Percentiles rank a stretch among this genome's conserved stretches.
Conservation (phyloP, 805 yeast genomes). For the Metschnikowia hibisci region DNA sequence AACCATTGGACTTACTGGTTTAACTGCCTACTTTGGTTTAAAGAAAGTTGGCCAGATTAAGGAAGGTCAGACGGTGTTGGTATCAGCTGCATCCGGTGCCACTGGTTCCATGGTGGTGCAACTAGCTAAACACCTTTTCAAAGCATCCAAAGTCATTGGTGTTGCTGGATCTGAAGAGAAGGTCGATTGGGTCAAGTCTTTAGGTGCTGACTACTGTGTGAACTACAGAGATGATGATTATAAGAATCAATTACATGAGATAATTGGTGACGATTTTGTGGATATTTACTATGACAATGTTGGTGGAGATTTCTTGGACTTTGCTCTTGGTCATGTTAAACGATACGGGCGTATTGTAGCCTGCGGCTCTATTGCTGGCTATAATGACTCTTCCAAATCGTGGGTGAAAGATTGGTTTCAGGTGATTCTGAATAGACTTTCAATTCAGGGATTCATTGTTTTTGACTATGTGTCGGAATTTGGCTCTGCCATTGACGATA, state of each 20-base stretch:
- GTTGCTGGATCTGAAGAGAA: conserved; percentile 62
- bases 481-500: conserved; percentile 33
- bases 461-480: conserved; percentile 37
- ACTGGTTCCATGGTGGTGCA: conserved; percentile 60
- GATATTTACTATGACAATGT: conserved; percentile 60
- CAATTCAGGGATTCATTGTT: conserved; percentile 51
- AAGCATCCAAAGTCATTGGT: conserved; percentile 55
- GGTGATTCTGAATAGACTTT: conserved; percentile 49
- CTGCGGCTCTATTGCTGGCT: conserved; percentile 61
- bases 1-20: conserved; percentile 52
- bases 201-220: conserved; percentile 51
- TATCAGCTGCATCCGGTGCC: conserved; percentile 73
- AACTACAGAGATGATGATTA: conserved; percentile 47
- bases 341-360: conserved; percentile 46
- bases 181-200: conserved; percentile 47
- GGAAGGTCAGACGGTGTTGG: conserved; percentile 44
- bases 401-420: conserved; percentile 38
- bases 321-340: conserved; percentile 37
- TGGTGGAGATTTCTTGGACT: conserved; percentile 56
- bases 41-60: conserved; percentile 45
- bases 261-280: conserved; percentile 34
- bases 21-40: conserved; percentile 60
- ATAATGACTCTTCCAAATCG: conserved; percentile 40
- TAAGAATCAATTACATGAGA: conserved; percentile 22
- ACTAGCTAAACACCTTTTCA: conserved; percentile 49